A percentile compares a stretch with the other conserved stretches of the same genome.
phyloP scores from a whole-genome alignment of 1,284 basidiomycete genomes.

The Ceratobasidium sp. region DNA sequence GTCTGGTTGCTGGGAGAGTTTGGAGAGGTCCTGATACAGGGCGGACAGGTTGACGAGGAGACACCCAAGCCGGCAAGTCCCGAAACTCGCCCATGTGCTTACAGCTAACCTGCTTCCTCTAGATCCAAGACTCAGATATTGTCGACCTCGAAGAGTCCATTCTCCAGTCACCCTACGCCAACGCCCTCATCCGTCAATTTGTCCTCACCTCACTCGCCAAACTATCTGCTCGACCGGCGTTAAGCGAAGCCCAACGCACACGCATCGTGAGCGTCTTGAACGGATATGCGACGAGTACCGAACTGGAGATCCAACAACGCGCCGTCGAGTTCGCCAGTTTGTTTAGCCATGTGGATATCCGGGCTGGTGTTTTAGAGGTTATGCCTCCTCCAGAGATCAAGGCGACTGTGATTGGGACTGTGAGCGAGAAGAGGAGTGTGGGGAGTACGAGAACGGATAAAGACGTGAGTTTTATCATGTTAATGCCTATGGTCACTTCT shows the following conservation, averaged over 20 bases:
- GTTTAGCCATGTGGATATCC: slow-evolving; percentile 72
- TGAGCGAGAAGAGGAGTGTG: slow-evolving; percentile 93
- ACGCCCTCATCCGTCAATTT: slow-evolving; percentile 90
- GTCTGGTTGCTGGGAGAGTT: slow-evolving; percentile 99
- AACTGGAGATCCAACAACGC: slow-evolving; percentile 97
- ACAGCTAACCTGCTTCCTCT: slow-evolving; percentile 10
- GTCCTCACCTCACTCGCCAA: slow-evolving; percentile 92
- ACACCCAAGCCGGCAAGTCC: slow-evolving; percentile 72
- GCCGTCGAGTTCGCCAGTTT: slow-evolving; percentile 94
- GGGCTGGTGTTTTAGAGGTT: slow-evolving; percentile 92
- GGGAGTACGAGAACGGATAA: slow-evolving; percentile 85
- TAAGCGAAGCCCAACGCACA: slow-evolving; percentile 76
- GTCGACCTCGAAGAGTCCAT: slow-evolving; percentile 89
- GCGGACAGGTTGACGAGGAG: slow-evolving; percentile 91
- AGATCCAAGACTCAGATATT: slow-evolving; percentile 86
- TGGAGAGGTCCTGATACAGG: slow-evolving; percentile 89
- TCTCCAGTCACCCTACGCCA: slow-evolving; percentile 94
- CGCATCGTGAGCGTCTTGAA: slow-evolving; percentile 82
- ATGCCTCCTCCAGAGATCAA: slow-evolving; percentile 99
- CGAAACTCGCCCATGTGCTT: slow-evolving; percentile 49
- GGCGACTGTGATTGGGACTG: slow-evolving; percentile 91
- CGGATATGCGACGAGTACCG: slow-evolving; percentile 84
- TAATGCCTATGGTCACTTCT: no score
- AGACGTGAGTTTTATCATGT: slow-evolving; percentile 65
- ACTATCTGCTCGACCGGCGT: slow-evolving; percentile 82